A percentile compares a stretch with the other conserved stretches of the same genome.
phyloP scores from a whole-genome alignment of 257 asterid species.

The Nicotiana sylvestris region DNA sequence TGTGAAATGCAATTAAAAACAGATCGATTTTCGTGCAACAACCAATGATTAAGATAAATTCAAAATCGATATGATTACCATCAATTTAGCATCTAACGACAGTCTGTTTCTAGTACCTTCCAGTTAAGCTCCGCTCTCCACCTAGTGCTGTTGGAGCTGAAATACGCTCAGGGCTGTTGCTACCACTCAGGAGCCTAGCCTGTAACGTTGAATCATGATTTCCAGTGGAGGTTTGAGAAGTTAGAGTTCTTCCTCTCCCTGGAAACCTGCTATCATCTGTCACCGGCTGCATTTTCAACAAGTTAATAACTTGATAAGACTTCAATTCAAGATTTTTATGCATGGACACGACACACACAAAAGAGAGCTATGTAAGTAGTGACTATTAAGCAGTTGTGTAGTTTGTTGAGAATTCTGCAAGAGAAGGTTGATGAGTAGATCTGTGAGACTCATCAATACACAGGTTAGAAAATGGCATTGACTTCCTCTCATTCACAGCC shows the following conservation, averaged over 20 bases:
- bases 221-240: constrained; percentile 32
- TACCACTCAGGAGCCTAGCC: constrained; percentile 55
- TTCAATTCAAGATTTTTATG: background rate
- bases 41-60: background rate
- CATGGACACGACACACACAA: background rate
- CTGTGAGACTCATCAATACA: background rate
- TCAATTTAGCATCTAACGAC: background rate
- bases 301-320: constrained; percentile 14
- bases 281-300: constrained; percentile 34
- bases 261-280: constrained; percentile 54
- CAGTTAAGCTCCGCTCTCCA: constrained; percentile 25
- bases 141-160: constrained; percentile 31
- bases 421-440: background rate
- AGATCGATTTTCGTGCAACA: background rate
- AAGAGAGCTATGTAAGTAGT: constrained; percentile 1
- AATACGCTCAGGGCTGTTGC: constrained; percentile 30
- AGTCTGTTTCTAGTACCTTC: constrained; percentile 32
- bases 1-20: background rate
- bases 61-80: background rate
- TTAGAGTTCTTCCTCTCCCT: constrained; percentile 62
- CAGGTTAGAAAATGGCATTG: background rate
- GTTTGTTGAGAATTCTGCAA: background rate
- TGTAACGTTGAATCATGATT: constrained; percentile 51
- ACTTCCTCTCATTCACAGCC: background rate
- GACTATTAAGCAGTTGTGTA: background rate